Evolutionary conservation across 768 basidiomycete genomes (phyloP), one percentile per base, ranked within the genome.

Genomic region (Obba rivulosa): DNA sequence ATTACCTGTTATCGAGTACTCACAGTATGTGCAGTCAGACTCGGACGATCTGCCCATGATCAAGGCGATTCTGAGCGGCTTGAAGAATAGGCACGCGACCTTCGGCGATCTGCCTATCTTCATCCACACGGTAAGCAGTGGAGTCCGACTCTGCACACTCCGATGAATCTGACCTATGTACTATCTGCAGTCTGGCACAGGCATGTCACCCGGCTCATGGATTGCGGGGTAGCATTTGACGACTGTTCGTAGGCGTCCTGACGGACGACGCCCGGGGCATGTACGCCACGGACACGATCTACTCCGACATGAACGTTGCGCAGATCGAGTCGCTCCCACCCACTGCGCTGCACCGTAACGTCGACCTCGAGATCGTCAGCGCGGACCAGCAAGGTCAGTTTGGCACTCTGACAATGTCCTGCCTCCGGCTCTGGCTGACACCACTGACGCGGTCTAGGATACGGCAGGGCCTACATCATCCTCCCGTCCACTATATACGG

Each of bases 401-500:
- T 20, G 8, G 16, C n/a, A 8, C 37, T 38, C 20, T 20, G 17
- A 10, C n/a, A 22, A 14, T 7, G 21, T 42, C 11, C 34, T 16
- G 25, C 9, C 46, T 21, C n/a, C n/a, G n/a, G n/a, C n/a, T n/a
- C n/a, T n/a, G n/a, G n/a, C n/a, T n/a, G n/a, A n/a, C n/a, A n/a
- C n/a, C n/a, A n/a, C n/a, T n/a, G n/a, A n/a, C n/a, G 7, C 16
- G 16, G 21, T 35, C 17, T 10, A 76, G 76, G 76, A 14, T 80
- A 75, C 59, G 69, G 73, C 24, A 69, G 69, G 45, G 69, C 75
- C 0, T 76, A 79, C 59, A 78, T 81, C 48, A 56, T 83, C 43
- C 55, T 77, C 11, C 79, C 80, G 1, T 66, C 73, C 3, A 80
- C 81, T 0, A 79, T 89, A 25, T 87, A 77, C 53, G 82, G 79